Evolutionary conservation across 805 yeast genomes (phyloP).

Genomic region (Suhomyces sp.): DNA sequence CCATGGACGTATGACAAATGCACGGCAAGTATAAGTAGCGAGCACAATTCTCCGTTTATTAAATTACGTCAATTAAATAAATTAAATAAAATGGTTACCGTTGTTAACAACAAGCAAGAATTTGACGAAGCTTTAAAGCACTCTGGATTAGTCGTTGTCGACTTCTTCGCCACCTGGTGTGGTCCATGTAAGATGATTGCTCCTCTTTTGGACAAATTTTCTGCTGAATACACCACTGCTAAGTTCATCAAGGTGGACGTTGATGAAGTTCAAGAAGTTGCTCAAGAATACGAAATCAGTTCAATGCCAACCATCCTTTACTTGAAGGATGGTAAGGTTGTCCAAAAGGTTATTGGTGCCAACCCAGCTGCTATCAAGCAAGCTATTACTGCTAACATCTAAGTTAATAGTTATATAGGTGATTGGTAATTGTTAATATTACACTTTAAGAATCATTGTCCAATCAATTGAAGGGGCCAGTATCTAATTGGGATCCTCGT

Average conservation of each 20-base stretch:
- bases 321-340: slow-evolving; percentile 78
- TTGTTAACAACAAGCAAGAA: slow-evolving; percentile 42
- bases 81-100: slow-evolving; percentile 33
- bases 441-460: neutral
- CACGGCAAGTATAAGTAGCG: neutral
- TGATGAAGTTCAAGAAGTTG: slow-evolving; percentile 75
- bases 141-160: slow-evolving; percentile 82
- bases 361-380: slow-evolving; percentile 81
- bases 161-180: slow-evolving; percentile 97
- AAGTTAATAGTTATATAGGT: slow-evolving; percentile 12
- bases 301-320: slow-evolving; percentile 66
- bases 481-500: neutral
- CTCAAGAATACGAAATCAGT: slow-evolving; percentile 58
- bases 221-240: slow-evolving; percentile 61
- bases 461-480: neutral
- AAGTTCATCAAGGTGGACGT: slow-evolving; percentile 89
- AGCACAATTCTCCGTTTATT: neutral
- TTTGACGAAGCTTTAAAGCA: slow-evolving; percentile 62
- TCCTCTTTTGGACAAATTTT: slow-evolving; percentile 83
- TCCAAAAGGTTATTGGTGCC: slow-evolving; percentile 84
- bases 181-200: slow-evolving; percentile 99
- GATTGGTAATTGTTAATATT: neutral
- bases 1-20: neutral
- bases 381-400: slow-evolving; percentile 54
- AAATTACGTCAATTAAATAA: neutral